Base-by-base conservation (phyloP, 23 red algal genomes). In the Gracilariopsis chorda region DNA sequence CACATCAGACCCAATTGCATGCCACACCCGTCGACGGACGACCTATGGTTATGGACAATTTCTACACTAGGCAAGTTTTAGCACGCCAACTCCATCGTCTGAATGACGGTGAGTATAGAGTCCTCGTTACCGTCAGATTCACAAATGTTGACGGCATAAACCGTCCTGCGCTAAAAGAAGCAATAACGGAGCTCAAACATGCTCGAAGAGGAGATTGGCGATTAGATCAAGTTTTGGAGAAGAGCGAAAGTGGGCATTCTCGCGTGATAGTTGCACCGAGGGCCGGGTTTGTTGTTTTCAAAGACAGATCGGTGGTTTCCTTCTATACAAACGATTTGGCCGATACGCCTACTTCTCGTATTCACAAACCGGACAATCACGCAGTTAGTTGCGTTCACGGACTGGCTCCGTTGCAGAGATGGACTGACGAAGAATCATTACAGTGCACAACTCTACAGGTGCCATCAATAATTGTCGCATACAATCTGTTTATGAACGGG, bases 1-100 rank as follows among this genome's bases (percentile, higher is more conserved):
- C 35, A 47, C 70, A 76, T 51, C 34, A 76, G 19, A 76, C 70
- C 1, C 6, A 76, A 36, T 76, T 76, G 70, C 21, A 76, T 51
- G 4, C 70, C 19, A 48, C 70, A 45, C 70, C 2, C 7, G 20
- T 2, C 19, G 3, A 46, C 46, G 25, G 35, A 25, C 39, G 36
- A 17, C 45, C 39, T 2, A 48, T 76, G 17, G 36, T 76, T 2
- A 76, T 76, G 70, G 70, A 76, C 20, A 76, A 76, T 29, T 36
- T 73, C 33, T 73, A 73, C 28, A 73, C 67, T 16, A 17, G 67
- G 6, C 67, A 36, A 8, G 35, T 73, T 12, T 33, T 73, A 16
- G 36, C 36, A 8, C n/a, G 7, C 4, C 67, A 73, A 30, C 21
- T 73, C 17, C 25, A 36, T 73, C 4, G 17, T 7, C 36, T 73